phyloP scores from a whole-genome alignment of 768 basidiomycete species.

The Leccinum uliginosum region DNA sequence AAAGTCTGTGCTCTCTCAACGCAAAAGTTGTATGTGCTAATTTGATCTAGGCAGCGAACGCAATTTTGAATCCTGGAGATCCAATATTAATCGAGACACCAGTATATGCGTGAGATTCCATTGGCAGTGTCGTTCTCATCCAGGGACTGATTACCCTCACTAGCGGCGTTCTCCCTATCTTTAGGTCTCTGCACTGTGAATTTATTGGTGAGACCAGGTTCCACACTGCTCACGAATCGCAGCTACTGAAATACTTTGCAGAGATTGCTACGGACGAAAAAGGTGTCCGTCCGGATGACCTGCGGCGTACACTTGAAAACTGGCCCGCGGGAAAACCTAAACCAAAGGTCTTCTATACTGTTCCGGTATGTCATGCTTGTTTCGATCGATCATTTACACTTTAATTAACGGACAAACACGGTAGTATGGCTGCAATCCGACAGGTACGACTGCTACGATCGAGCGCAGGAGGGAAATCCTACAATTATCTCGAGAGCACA shows the following conservation, averaged over 20 bases:
- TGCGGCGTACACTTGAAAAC: slow-evolving; percentile 61
- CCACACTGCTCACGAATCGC: background rate
- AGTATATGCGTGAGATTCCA: slow-evolving; percentile 58
- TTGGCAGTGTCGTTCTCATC: slow-evolving; percentile 12
- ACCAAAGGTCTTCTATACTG: slow-evolving; percentile 79
- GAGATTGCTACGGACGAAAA: slow-evolving; percentile 75
- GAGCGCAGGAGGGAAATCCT: slow-evolving; percentile 71
- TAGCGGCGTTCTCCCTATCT: slow-evolving; percentile 66
- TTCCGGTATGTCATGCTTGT: slow-evolving; percentile 47
- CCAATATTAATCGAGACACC: slow-evolving; percentile 78
- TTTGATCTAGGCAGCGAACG: slow-evolving; percentile 54
- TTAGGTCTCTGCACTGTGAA: slow-evolving; percentile 52
- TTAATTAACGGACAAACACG: background rate
- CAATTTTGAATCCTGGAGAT: slow-evolving; percentile 77
- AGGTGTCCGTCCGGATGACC: slow-evolving; percentile 57
- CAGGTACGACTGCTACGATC: slow-evolving; percentile 70
- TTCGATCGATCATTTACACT: slow-evolving; percentile 2
- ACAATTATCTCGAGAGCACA: slow-evolving; percentile 62
- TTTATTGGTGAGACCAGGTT: slow-evolving; percentile 45
- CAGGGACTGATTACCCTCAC: slow-evolving; percentile 6
- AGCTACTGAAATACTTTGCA: slow-evolving; percentile 27
- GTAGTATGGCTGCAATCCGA: slow-evolving; percentile 84
- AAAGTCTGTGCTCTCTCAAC: slow-evolving; percentile 48
- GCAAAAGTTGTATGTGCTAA: slow-evolving; percentile 4
- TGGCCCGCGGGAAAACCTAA: slow-evolving; percentile 72